Evolutionary conservation across 768 basidiomycete genomes (phyloP).

Genomic region (Tephrocybe rancida): DNA sequence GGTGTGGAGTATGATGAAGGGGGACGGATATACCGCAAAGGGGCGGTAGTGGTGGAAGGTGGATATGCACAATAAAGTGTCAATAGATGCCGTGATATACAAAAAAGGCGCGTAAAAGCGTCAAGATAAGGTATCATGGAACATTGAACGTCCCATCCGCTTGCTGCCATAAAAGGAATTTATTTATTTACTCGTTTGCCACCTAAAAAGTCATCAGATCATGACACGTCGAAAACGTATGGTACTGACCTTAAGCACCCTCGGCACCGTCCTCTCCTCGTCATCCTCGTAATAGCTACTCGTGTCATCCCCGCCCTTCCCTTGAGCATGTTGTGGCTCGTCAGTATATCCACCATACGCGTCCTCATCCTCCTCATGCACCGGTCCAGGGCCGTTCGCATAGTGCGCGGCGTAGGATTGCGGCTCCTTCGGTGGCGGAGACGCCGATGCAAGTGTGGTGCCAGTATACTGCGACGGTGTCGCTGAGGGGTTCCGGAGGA

Average conservation of each 20-base stretch:
- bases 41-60: too few relatives aligned
- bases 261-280: background rate
- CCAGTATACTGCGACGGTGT: too few relatives aligned
- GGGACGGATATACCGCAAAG: too few relatives aligned
- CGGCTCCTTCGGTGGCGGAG: background rate
- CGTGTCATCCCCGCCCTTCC: background rate
- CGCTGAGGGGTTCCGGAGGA: background rate
- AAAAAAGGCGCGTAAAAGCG: too few relatives aligned
- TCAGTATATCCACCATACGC: conserved; percentile 36
- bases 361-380: conserved; percentile 21
- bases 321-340: background rate
- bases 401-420: background rate
- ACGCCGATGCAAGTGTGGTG: background rate
- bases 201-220: conserved; percentile 3
- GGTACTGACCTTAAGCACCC: conserved; percentile 1
- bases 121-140: too few relatives aligned
- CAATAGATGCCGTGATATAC: too few relatives aligned
- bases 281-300: background rate
- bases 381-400: background rate
- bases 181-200: conserved; percentile 4
- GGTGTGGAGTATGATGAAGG: too few relatives aligned
- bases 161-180: too few relatives aligned
- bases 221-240: too few relatives aligned
- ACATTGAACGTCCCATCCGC: too few relatives aligned
- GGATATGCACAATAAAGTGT: too few relatives aligned